These are phyloP conservation scores for Aspergillus avenaceus DNA, from an alignment of 495 filamentous ascomycete species.

Conservation along the genomic window DNA sequence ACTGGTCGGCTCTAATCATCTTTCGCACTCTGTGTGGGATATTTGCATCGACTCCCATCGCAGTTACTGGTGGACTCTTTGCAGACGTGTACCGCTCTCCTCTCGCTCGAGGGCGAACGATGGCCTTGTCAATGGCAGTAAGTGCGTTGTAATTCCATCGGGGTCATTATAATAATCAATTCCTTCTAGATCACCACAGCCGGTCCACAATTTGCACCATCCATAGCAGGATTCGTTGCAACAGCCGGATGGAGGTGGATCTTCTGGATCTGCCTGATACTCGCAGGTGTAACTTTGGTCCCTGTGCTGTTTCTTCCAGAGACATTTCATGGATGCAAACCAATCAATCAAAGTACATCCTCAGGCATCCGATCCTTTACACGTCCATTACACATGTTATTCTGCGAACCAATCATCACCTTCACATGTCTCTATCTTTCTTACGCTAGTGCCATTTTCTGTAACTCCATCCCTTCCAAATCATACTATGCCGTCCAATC, in stretches of 20 bases:
- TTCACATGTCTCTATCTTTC: slow-evolving; percentile 11
- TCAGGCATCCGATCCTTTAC: not conserved
- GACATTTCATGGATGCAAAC: not conserved
- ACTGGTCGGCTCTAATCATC: slow-evolving; percentile 28
- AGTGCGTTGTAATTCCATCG: not conserved
- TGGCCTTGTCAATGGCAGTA: slow-evolving; percentile 28
- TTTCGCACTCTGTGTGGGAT: slow-evolving; percentile 35
- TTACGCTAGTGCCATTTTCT: slow-evolving; percentile 1
- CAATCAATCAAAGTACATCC: not conserved
- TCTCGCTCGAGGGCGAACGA: slow-evolving; percentile 20
- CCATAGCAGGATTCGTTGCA: slow-evolving; percentile 20
- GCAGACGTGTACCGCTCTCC: slow-evolving; percentile 24
- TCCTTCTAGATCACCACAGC: slow-evolving; percentile 20
- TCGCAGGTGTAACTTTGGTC: not conserved
- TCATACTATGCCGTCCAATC: not conserved
- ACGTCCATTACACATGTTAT: slow-evolving; percentile 1
- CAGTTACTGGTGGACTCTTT: slow-evolving; percentile 21
- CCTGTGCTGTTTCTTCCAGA: slow-evolving; percentile 1
- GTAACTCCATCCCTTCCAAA: not conserved
- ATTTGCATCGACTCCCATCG: slow-evolving; percentile 22
- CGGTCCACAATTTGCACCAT: slow-evolving; percentile 25
- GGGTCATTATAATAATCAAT: too few relatives aligned
- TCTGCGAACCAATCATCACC: slow-evolving; percentile 5
- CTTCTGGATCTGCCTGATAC: slow-evolving; percentile 35
- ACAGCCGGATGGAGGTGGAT: slow-evolving; percentile 52